Evolutionary conservation across 371 early-diverging fungal genomes (phyloP).

Genomic region (Entomophthora muscae): DNA sequence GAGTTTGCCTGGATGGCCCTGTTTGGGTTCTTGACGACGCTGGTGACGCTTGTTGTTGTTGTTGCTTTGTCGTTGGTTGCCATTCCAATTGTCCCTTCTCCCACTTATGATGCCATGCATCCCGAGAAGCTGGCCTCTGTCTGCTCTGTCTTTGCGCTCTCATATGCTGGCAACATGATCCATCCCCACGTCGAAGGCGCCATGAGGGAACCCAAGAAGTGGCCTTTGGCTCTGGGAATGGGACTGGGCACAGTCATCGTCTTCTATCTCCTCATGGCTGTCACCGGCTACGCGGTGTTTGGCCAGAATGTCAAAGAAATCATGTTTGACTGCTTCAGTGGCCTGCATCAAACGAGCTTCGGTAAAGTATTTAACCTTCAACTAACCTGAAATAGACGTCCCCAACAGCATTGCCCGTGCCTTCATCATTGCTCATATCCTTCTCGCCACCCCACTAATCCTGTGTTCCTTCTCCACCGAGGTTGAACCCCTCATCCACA

Average conservation of each 20-base stretch:
- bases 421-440: neutral
- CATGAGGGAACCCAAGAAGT: no score
- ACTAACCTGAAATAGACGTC: no score
- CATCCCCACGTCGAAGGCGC: constrained; percentile 66
- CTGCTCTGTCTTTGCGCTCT: constrained; percentile 42
- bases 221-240: constrained; percentile 40
- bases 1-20: neutral
- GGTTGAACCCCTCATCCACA: neutral
- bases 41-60: neutral
- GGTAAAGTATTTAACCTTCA: no score
- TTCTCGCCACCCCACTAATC: neutral
- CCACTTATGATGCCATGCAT: constrained; percentile 23
- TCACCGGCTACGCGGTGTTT: constrained; percentile 62
- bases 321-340: constrained; percentile 50
- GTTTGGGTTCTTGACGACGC: neutral
- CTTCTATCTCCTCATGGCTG: constrained; percentile 54
- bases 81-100: no score
- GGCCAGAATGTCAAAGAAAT: constrained; percentile 30
- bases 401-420: no score
- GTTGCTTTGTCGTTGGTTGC: no score
- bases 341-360: no score
- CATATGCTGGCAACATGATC: constrained; percentile 56
- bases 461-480: neutral
- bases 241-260: constrained; percentile 44
- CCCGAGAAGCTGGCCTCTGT: constrained; percentile 39